Base-by-base conservation (phyloP, 176 grass and related monocot genomes). In the Cenchrus purpureus region DNA sequence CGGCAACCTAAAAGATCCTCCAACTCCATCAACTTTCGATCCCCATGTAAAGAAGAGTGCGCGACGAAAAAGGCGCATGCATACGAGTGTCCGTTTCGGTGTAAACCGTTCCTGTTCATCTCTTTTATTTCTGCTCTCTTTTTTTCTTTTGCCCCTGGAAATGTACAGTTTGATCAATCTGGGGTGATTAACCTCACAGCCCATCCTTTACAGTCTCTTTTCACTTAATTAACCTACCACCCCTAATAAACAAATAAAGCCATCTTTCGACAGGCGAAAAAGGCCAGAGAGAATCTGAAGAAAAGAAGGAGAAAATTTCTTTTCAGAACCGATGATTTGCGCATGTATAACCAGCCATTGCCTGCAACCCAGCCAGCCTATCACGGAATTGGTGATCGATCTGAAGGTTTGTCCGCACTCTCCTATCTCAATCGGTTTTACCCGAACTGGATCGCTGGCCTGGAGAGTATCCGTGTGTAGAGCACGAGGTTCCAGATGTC, bases 401-500 rank as follows among this genome's bases (percentile, higher is more conserved):
- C 45, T 46, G 45, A 46, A 46, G 6, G 6, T 20, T 17, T 19
- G 54, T 57, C 55, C 42, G 56, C 9, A 12, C 6, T 3, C 3
- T 71, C 0, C 8, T 12, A 32, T 4, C 37, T 40, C 37, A 40
- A 40, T 0, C 20, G 5, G 11, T 1, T 25, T 55, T 0, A 44
- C 11, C 45, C 9, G 37, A 45, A 17, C 10, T 62, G 78, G 42
- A 82, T 1, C 3, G 34, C 80, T 0, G 93, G 87, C 55, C 89
- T 90, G 3, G 96, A 98, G 48, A 95, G 63, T 25, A 98, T 98
- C 86, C 89, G 78, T 0, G 96, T 87, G 76, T 95, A 98, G 70
- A 98, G 65, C 0, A 98, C 11, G 25, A 78, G 86, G 85, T 98
- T 98, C 93, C 96, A 98, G 46, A 88, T 90, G 82, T 98, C 96